Conservation (phyloP, 2,329 filamentous ascomycete species). For the Xylariaceae sp. region DNA sequence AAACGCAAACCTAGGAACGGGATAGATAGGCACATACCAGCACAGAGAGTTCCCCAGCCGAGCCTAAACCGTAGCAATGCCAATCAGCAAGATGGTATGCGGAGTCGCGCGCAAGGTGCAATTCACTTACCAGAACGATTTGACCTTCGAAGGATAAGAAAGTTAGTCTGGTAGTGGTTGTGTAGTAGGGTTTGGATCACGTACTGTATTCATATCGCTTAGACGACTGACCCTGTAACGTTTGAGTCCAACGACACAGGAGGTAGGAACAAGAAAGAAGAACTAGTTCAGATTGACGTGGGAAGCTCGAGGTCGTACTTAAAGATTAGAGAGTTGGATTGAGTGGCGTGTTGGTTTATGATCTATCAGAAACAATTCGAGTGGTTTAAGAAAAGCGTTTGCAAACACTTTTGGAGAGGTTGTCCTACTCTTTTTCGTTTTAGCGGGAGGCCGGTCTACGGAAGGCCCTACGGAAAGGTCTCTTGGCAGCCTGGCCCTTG, state of each 20-base stretch:
- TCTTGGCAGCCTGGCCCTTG: neutral
- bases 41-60: slow-evolving; percentile 88
- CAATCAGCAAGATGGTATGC: slow-evolving; percentile 9
- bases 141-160: slow-evolving; percentile 49
- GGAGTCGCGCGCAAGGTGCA: slow-evolving; percentile 1
- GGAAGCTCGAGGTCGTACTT: slow-evolving; percentile 8
- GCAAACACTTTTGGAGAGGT: neutral
- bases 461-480: no score
- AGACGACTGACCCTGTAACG: neutral
- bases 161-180: slow-evolving; percentile 21
- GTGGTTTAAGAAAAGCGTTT: neutral
- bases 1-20: neutral
- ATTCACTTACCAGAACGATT: slow-evolving; percentile 64
- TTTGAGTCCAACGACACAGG: slow-evolving; percentile 1
- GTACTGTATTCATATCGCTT: slow-evolving; percentile 25
- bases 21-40: slow-evolving; percentile 71
- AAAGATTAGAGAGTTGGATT: slow-evolving; percentile 18
- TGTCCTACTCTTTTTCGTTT: neutral
- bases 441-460: slow-evolving; percentile 6
- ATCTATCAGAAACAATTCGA: slow-evolving; percentile 12
- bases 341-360: slow-evolving; percentile 17
- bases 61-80: slow-evolving; percentile 57
- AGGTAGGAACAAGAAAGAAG: neutral
- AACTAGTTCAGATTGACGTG: slow-evolving; percentile 1
- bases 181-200: slow-evolving; percentile 2